These are phyloP conservation scores for Syzygium aqueum DNA, from an alignment of 345 rosid genomes.

Conservation along the genomic window DNA sequence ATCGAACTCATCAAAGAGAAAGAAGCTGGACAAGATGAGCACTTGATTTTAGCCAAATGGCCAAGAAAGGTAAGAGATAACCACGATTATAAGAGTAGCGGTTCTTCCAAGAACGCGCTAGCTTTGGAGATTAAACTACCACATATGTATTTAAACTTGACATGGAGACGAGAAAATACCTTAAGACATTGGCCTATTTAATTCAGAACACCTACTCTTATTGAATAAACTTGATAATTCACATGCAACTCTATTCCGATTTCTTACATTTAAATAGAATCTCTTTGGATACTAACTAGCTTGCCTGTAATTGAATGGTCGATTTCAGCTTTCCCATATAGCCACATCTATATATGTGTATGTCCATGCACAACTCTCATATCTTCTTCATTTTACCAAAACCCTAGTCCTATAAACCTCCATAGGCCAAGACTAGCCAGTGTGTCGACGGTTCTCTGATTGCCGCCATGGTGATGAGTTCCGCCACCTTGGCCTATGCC, in stretches of 20 bases:
- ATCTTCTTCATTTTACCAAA: background rate
- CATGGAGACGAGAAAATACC: too few species aligned
- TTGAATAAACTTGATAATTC: background rate
- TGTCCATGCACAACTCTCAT: background rate
- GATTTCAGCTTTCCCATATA: background rate
- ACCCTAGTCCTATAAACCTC: background rate
- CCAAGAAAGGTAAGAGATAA: slow-evolving; percentile 36
- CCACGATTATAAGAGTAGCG: background rate
- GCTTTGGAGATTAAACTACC: background rate
- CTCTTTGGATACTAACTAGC: background rate
- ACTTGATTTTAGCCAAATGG: slow-evolving; percentile 61
- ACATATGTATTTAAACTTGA: too few species aligned
- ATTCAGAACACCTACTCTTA: background rate
- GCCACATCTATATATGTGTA: background rate
- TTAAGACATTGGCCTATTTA: background rate
- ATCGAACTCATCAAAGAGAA: background rate
- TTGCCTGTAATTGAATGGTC: background rate
- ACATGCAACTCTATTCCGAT: background rate
- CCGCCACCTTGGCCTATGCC: background rate
- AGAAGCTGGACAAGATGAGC: background rate
- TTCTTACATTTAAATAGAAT: background rate
- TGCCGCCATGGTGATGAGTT: background rate
- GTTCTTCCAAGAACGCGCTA: background rate
- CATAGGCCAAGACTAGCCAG: background rate
- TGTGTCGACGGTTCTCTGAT: background rate